Evolutionary conservation across 2,329 filamentous ascomycete genomes (phyloP).

Genomic region (Ceratocystis smalleyi): DNA sequence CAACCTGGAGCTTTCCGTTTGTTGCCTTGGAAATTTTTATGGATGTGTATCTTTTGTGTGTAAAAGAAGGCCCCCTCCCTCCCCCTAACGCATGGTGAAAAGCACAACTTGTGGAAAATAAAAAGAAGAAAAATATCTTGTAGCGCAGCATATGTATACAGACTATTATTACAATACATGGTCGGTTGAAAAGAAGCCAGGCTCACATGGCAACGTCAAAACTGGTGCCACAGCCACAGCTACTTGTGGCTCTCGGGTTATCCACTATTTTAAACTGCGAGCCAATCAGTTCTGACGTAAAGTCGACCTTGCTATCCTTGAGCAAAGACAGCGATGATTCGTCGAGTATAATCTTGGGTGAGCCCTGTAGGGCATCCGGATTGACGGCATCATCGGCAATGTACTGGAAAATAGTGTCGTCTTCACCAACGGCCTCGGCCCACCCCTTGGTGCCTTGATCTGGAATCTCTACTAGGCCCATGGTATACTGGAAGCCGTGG

Average conservation of each 20-base stretch:
- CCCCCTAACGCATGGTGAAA: background rate
- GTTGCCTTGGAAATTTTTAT: background rate
- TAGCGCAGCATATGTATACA: background rate
- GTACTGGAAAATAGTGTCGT: slow-evolving; percentile 78
- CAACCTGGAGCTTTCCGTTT: background rate
- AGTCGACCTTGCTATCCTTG: slow-evolving; percentile 90
- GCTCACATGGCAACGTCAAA: slow-evolving; percentile 70
- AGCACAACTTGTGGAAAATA: background rate
- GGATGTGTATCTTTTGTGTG: background rate
- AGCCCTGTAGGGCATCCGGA: slow-evolving; percentile 22
- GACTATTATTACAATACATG: background rate
- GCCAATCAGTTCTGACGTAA: slow-evolving; percentile 81
- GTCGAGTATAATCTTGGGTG: slow-evolving; percentile 77
- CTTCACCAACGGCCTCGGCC: slow-evolving; percentile 38
- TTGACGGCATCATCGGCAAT: slow-evolving; percentile 32
- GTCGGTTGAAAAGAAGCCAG: background rate
- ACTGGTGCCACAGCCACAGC: slow-evolving; percentile 92
- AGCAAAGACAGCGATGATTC: slow-evolving; percentile 72
- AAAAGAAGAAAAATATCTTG: background rate
- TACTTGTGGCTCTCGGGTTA: slow-evolving; percentile 81
- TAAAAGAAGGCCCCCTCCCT: background rate
- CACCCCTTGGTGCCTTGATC: slow-evolving; percentile 24
- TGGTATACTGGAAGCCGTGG: slow-evolving; percentile 94
- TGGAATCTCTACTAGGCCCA: slow-evolving; percentile 61
- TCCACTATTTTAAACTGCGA: slow-evolving; percentile 90